phyloP scores from a whole-genome alignment of 495 filamentous ascomycete species.

The Neurospora sp. region DNA sequence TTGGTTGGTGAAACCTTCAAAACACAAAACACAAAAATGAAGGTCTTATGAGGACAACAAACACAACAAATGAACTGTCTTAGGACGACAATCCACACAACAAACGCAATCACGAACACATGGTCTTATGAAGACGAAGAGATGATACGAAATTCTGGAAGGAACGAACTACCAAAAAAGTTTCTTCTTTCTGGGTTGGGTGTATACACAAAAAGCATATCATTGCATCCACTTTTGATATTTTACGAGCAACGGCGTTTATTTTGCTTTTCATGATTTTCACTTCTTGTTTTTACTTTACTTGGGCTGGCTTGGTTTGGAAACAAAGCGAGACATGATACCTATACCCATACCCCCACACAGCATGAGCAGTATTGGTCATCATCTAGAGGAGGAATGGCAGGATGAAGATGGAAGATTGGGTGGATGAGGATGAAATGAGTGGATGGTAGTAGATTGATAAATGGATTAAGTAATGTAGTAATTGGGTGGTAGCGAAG shows the following conservation, averaged over 20 bases:
- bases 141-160: not conserved
- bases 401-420: not conserved
- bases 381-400: not conserved
- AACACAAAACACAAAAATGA: not conserved
- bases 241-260: not conserved
- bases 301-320: not conserved
- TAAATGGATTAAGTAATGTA: not conserved
- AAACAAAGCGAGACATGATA: not conserved
- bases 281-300: not conserved
- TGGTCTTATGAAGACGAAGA: not conserved
- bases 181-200: not conserved
- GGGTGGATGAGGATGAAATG: not conserved
- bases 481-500: not conserved
- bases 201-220: not conserved
- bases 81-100: not conserved
- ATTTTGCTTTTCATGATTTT: not conserved
- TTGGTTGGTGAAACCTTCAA: not conserved
- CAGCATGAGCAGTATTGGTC: not conserved
- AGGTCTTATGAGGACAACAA: not conserved
- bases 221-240: not conserved
- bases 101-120: not conserved
- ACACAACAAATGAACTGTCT: not conserved
- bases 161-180: not conserved
- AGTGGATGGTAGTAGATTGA: not conserved
- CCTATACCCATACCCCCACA: not conserved